phyloP scores from a whole-genome alignment of 2,329 filamentous ascomycete genomes.

The Epicoccum nigrum region DNA sequence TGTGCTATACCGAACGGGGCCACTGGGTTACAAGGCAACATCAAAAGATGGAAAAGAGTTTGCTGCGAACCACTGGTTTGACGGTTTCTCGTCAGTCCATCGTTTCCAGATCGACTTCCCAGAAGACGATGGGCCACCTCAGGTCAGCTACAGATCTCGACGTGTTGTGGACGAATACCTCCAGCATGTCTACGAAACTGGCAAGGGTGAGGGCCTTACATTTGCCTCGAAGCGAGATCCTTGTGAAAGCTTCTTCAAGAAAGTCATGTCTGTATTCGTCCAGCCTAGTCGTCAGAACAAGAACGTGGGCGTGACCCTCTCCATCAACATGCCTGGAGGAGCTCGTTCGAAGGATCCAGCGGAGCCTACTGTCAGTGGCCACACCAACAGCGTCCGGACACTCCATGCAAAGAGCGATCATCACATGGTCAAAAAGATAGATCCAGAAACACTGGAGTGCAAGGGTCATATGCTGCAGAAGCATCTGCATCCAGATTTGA shows the following conservation, averaged over 20 bases:
- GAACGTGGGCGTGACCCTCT: conserved; percentile 72
- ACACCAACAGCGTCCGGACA: conserved; percentile 52
- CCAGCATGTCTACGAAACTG: conserved; percentile 65
- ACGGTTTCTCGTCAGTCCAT: conserved; percentile 74
- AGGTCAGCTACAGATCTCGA: conserved; percentile 74
- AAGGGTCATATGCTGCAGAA: conserved; percentile 66
- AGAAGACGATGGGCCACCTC: conserved; percentile 37
- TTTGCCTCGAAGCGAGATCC: conserved; percentile 78
- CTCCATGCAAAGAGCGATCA: conserved; percentile 68
- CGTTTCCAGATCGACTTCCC: conserved; percentile 69
- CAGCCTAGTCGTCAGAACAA: conserved; percentile 42
- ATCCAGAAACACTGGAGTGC: conserved; percentile 75
- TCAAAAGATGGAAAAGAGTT: conserved; percentile 64
- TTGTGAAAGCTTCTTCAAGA: conserved; percentile 74
- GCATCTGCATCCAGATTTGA: conserved; percentile 69
- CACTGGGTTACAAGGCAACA: conserved; percentile 68
- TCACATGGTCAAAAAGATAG: conserved; percentile 63
- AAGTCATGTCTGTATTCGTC: conserved; percentile 68
- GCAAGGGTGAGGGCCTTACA: conserved; percentile 61
- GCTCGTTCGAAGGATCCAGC: conserved; percentile 9
- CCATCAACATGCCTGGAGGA: conserved; percentile 66
- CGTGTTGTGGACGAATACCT: conserved; percentile 69
- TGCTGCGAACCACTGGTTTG: conserved; percentile 77
- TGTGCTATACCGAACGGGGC: conserved; percentile 70
- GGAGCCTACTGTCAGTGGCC: conserved; percentile 25